Evolutionary conservation across 2,329 filamentous ascomycete species (phyloP).

Genomic region (Colletotrichum eleusines): DNA sequence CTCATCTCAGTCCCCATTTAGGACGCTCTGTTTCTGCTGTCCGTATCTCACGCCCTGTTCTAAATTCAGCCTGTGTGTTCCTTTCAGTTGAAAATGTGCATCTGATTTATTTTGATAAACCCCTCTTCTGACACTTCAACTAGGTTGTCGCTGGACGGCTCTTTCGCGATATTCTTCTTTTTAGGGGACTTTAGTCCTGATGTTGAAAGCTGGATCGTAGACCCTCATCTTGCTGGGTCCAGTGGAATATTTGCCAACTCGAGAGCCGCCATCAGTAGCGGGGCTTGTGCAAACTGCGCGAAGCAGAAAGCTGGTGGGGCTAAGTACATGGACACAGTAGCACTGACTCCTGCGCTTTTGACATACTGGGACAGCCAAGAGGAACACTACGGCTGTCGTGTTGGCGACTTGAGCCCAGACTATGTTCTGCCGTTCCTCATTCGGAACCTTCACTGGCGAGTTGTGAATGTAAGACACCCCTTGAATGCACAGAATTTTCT

Average conservation of each 20-base stretch:
- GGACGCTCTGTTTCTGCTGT: neutral
- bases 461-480: neutral
- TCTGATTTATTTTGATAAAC: neutral
- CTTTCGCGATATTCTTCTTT: neutral
- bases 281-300: neutral
- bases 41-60: neutral
- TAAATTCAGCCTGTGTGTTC: neutral
- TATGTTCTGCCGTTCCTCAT: neutral
- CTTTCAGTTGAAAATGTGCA: neutral
- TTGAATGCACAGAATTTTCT: neutral
- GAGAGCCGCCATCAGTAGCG: neutral
- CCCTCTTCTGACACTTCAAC: neutral
- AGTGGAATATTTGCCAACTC: neutral
- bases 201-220: neutral
- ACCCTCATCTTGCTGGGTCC: neutral
- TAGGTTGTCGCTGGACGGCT: neutral
- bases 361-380: constrained; percentile 18
- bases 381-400: neutral
- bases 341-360: constrained; percentile 26
- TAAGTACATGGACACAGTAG: constrained; percentile 26
- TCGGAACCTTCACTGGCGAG: neutral
- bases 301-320: constrained; percentile 10
- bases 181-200: neutral
- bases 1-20: too few species aligned
- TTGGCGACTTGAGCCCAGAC: neutral